These are phyloP conservation scores for Syzygium jambos DNA, from an alignment of 345 rosid genomes.

Conservation along the genomic window DNA sequence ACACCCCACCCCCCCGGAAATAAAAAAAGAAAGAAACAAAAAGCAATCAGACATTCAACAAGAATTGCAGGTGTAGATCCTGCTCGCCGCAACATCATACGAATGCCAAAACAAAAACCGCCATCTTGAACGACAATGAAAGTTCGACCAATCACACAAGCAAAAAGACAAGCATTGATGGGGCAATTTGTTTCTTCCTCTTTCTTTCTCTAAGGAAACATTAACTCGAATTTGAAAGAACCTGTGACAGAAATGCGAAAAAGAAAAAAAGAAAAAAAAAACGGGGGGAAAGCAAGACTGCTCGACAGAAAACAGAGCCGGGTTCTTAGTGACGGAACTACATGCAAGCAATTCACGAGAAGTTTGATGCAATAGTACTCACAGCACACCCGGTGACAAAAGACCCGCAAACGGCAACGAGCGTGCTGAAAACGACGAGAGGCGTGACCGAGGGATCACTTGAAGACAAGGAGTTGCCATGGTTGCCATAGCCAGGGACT, in stretches of 20 bases:
- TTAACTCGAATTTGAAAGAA: background rate
- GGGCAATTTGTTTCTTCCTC: background rate
- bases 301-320: background rate
- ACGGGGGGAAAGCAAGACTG: background rate
- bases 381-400: conserved; percentile 24
- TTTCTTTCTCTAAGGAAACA: too few relatives aligned
- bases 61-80: background rate
- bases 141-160: background rate
- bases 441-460: conserved; percentile 13
- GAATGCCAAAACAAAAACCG: background rate
- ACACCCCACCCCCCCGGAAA: too few relatives aligned
- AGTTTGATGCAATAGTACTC: conserved; percentile 1
- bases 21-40: too few relatives aligned
- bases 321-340: background rate
- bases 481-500: background rate
- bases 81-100: background rate
- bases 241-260: background rate
- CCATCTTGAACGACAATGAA: background rate
- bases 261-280: background rate
- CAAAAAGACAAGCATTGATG: background rate
- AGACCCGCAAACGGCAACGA: conserved; percentile 30
- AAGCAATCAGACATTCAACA: background rate
- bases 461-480: background rate
- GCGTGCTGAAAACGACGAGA: conserved; percentile 30
- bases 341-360: background rate